Percentiles rank a stretch among this genome's conserved stretches.
Conservation (phyloP, 1,284 basidiomycete genomes). For the Trichosporon faecale region DNA sequence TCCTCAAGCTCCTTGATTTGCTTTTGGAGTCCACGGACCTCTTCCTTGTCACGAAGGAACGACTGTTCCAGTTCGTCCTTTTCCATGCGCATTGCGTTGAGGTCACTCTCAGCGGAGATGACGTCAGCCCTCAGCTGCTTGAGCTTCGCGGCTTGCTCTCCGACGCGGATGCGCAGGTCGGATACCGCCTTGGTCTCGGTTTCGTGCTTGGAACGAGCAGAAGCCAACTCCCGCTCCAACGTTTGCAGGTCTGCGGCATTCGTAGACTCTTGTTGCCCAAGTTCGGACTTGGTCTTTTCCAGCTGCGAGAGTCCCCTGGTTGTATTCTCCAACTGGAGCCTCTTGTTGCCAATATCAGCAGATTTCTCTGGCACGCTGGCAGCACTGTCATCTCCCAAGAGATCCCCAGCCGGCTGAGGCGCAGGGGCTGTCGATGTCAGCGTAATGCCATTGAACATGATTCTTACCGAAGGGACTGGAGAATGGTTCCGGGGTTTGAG, state of each 20-base stretch:
- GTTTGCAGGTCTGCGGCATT: slow-evolving; percentile 60
- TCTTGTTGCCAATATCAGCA: slow-evolving; percentile 76
- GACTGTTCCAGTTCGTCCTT: slow-evolving; percentile 88
- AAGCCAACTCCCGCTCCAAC: slow-evolving; percentile 50
- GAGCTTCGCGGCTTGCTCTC: slow-evolving; percentile 72
- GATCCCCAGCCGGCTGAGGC: slow-evolving; percentile 29
- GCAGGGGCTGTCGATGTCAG: neutral
- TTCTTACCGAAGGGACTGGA: slow-evolving; percentile 20
- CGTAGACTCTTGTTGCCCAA: slow-evolving; percentile 55
- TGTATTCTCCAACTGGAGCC: slow-evolving; percentile 80
- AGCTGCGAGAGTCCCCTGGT: slow-evolving; percentile 53
- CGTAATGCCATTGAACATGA: neutral
- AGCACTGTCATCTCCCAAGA: slow-evolving; percentile 47
- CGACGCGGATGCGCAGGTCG: slow-evolving; percentile 68
- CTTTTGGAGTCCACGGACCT: slow-evolving; percentile 79
- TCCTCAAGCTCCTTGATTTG: slow-evolving; percentile 78
- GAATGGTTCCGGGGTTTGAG: neutral
- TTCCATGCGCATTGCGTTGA: slow-evolving; percentile 83
- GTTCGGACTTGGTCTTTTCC: slow-evolving; percentile 41
- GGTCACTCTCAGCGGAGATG: slow-evolving; percentile 86
- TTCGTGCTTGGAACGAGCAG: slow-evolving; percentile 67
- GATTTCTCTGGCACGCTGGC: slow-evolving; percentile 49
- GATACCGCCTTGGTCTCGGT: slow-evolving; percentile 73
- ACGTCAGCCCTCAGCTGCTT: slow-evolving; percentile 72
- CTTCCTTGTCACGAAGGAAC: slow-evolving; percentile 89